A percentile compares a stretch with the other conserved stretches of the same genome.
These are phyloP conservation scores for Penicillium expansum DNA, from an alignment of 2,329 filamentous ascomycete species.

Conservation along the genomic window DNA sequence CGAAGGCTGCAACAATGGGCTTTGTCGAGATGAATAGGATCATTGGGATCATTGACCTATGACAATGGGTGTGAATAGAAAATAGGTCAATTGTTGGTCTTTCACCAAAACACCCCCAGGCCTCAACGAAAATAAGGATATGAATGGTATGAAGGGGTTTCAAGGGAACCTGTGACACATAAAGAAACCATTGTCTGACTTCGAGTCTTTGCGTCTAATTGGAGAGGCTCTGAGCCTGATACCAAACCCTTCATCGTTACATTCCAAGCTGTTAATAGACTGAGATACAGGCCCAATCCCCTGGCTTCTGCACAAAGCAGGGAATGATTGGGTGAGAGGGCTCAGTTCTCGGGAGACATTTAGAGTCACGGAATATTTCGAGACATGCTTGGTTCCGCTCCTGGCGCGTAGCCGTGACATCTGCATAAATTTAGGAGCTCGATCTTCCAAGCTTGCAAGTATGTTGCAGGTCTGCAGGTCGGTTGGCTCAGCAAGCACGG, in stretches of 20 bases:
- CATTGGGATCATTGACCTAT: background rate
- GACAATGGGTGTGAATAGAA: slow-evolving; percentile 3
- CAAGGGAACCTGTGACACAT: slow-evolving; percentile 15
- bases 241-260: slow-evolving; percentile 7
- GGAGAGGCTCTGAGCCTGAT: slow-evolving; percentile 11
- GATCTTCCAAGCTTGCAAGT: background rate
- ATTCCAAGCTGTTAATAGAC: slow-evolving; percentile 14
- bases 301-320: slow-evolving; percentile 3
- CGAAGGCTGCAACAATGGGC: slow-evolving; percentile 2
- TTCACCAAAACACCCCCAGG: background rate
- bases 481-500: background rate
- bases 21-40: slow-evolving; percentile 4
- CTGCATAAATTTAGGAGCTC: background rate
- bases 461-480: slow-evolving; percentile 16
- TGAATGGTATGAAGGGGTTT: slow-evolving; percentile 1
- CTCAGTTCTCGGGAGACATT: slow-evolving; percentile 10
- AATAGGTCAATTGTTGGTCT: background rate
- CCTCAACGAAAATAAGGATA: background rate
- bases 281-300: slow-evolving; percentile 1
- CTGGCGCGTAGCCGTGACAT: slow-evolving; percentile 21
- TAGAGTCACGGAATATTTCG: slow-evolving; percentile 14
- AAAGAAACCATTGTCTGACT: slow-evolving; percentile 7
- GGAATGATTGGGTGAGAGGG: slow-evolving; percentile 16
- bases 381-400: slow-evolving; percentile 13
- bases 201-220: slow-evolving; percentile 10